Base-by-base conservation (phyloP, 2,329 filamentous ascomycete genomes). In the Mariannaea elegans region DNA sequence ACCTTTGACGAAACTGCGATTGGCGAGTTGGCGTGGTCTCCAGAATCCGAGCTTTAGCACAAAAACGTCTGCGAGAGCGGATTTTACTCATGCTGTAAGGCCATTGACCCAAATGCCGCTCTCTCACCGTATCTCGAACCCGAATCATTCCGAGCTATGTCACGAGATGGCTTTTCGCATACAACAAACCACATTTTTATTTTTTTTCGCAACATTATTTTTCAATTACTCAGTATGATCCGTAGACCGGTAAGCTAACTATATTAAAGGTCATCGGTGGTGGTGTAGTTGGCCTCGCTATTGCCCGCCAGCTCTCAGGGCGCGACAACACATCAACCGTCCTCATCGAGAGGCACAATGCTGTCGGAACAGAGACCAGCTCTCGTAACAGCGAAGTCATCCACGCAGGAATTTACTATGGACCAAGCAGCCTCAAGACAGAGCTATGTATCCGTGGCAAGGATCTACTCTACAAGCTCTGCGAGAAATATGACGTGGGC, bases 311-410 rank as follows among this genome's bases (percentile, higher is more conserved):
- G 63, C 84, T 97, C 21, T 87, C 93, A 53, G 85, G 87, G 23
- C 80, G 82, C 59, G 81, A 87, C 29, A 80, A 82, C 18, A 82
- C 84, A 6, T 87, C 86, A 2, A 94, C 92, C 0, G 82, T 97
- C 12, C 81, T 97, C 53, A 87, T 97, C 2, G 94, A 97, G 77
- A 87, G 91, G 23, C 91, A 97, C 80, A 77, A 82, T 19, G 82
- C 84, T 49, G 83, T 91, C 23, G 94, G 94, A 48, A 94, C 88
- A 24, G 94, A 97, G 79, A 97, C 93, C 1, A 94, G 90, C 63
- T 92, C 90, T 65, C 89, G 94, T 67, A 97, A 97, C 80, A 94
- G 91, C 72, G 94, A 98, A 84, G 94, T 98, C 55, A 96, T 99
- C 69, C 95, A 99, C 75, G 95, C 92, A 1, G 95, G 95, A 13